A percentile compares a stretch with the other conserved stretches of the same genome.
Evolutionary conservation across 2,329 filamentous ascomycete genomes (phyloP).

Genomic region (Exserohilum turcica): DNA sequence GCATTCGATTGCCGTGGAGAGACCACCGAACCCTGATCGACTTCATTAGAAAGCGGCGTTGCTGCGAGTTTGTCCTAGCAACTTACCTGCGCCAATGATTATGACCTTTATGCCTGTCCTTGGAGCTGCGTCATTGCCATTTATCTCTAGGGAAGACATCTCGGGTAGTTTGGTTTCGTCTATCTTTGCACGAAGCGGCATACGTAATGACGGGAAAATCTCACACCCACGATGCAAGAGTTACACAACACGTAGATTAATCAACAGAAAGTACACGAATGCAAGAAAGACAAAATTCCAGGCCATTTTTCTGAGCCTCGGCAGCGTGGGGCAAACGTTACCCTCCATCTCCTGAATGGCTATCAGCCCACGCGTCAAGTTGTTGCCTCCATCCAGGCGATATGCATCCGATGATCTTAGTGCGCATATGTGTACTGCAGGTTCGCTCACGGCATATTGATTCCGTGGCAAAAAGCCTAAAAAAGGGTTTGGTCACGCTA

Average conservation of each 20-base stretch:
- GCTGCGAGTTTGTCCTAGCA: neutral
- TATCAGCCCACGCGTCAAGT: neutral
- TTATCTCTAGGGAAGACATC: constrained; percentile 26
- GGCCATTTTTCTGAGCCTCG: neutral
- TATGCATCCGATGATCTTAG: constrained; percentile 16
- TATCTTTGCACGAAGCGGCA: constrained; percentile 30
- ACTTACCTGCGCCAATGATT: constrained; percentile 53
- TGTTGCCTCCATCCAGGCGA: constrained; percentile 15
- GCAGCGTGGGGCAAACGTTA: constrained; percentile 19
- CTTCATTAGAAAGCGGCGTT: neutral
- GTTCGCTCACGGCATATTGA: constrained; percentile 7
- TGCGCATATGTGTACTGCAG: too few relatives aligned
- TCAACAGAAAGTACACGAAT: constrained; percentile 5
- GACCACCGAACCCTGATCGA: constrained; percentile 61
- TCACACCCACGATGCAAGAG: neutral
- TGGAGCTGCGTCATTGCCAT: constrained; percentile 21
- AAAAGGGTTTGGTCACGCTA: neutral
- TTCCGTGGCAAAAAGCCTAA: constrained; percentile 1
- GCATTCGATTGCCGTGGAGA: constrained; percentile 68
- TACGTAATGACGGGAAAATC: constrained; percentile 6
- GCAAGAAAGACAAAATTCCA: neutral
- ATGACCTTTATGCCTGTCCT: constrained; percentile 60
- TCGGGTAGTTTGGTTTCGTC: constrained; percentile 21
- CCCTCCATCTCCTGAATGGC: constrained; percentile 10
- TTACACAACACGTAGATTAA: neutral